Conservation (phyloP, 2,329 filamentous ascomycete genomes). For the Boeremia exigua region DNA sequence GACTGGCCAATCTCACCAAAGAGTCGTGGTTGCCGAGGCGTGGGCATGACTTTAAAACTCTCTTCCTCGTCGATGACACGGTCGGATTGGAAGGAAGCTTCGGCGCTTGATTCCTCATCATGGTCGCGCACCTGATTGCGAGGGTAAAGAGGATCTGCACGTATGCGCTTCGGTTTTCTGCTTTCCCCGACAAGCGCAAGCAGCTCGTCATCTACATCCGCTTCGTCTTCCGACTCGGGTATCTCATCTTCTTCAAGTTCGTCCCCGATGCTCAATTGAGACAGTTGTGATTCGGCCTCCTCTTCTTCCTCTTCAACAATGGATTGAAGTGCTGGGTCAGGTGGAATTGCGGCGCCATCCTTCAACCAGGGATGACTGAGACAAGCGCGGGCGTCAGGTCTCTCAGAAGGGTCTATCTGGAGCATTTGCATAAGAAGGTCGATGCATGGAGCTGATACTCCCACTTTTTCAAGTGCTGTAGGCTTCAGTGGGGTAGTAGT, state of each 20-base stretch:
- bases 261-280: constrained; percentile 60
- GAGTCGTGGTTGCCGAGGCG: constrained; percentile 50
- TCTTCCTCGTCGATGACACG: constrained; percentile 36
- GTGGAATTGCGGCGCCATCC: constrained; percentile 51
- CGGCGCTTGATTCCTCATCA: constrained; percentile 47
- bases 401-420: constrained; percentile 75
- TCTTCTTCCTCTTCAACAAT: constrained; percentile 66
- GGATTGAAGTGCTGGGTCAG: constrained; percentile 43
- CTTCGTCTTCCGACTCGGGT: constrained; percentile 36
- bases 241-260: constrained; percentile 33
- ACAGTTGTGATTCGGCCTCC: constrained; percentile 51
- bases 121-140: constrained; percentile 48
- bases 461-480: constrained; percentile 63
- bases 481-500: constrained; percentile 79
- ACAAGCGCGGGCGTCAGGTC: constrained; percentile 75
- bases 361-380: constrained; percentile 77
- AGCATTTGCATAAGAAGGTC: constrained; percentile 82
- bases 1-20: constrained; percentile 68
- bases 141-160: constrained; percentile 47
- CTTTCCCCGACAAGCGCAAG: constrained; percentile 35
- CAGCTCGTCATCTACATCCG: constrained; percentile 42
- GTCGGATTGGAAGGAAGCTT: constrained; percentile 46
- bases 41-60: constrained; percentile 37
- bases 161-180: constrained; percentile 54
- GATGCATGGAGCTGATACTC: constrained; percentile 71